Evolutionary conservation across 768 basidiomycete genomes (phyloP).

Genomic region (Tylopilus intermedius): DNA sequence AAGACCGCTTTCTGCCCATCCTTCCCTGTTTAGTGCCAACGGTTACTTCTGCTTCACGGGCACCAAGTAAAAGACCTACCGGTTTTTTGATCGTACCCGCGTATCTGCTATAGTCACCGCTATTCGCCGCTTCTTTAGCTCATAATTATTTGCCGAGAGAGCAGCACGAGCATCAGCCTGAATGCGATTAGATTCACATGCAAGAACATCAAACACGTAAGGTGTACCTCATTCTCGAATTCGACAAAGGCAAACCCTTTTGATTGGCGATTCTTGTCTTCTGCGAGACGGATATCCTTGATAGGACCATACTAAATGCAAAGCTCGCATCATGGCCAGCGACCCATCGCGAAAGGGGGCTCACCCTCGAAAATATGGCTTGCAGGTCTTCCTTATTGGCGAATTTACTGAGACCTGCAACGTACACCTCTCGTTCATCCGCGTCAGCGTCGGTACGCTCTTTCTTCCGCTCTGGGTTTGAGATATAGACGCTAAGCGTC

Average conservation of each 20-base stretch:
- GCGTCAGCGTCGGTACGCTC: constrained; percentile 86
- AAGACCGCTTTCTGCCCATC: constrained; percentile 50
- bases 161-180: constrained; percentile 69
- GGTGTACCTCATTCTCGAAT: constrained; percentile 69
- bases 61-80: constrained; percentile 35
- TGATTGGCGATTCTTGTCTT: constrained; percentile 61
- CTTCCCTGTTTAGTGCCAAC: constrained; percentile 29
- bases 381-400: constrained; percentile 73
- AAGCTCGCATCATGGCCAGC: constrained; percentile 3
- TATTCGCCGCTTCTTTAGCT: constrained; percentile 85
- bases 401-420: constrained; percentile 79
- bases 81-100: constrained; percentile 50
- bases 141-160: constrained; percentile 77
- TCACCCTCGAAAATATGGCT: constrained; percentile 71
- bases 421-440: constrained; percentile 79
- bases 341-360: constrained; percentile 20
- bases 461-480: constrained; percentile 86
- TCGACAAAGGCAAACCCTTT: constrained; percentile 94
- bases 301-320: constrained; percentile 67
- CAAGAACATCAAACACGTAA: neutral
- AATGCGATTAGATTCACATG: neutral
- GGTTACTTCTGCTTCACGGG: neutral
- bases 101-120: constrained; percentile 83
- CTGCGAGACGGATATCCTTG: constrained; percentile 75
- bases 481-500: constrained; percentile 72